Evolutionary conservation across 768 basidiomycete species (phyloP).

Genomic region (Cystobasidium ongulense): DNA sequence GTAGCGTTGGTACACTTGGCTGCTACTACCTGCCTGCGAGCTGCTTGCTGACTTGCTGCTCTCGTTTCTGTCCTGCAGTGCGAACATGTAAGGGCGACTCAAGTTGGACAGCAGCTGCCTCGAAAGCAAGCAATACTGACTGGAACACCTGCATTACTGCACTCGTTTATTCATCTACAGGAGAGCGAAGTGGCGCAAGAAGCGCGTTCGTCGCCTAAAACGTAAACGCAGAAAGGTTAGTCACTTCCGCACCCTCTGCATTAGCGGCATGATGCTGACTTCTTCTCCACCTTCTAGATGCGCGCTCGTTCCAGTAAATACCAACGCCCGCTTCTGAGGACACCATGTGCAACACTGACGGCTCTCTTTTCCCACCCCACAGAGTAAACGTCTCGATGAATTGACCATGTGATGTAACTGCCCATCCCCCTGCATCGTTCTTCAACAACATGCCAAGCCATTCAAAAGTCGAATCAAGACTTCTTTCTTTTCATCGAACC

Average conservation of each 20-base stretch:
- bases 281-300: constrained; percentile 1
- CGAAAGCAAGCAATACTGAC: background rate
- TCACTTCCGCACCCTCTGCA: background rate
- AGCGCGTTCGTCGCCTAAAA: constrained; percentile 28
- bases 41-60: background rate
- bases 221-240: constrained; percentile 31
- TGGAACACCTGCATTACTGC: background rate
- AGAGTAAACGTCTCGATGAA: constrained; percentile 21
- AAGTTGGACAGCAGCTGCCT: no score
- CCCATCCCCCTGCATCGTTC: background rate
- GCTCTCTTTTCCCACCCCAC: background rate
- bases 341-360: background rate
- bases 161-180: background rate
- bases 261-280: background rate
- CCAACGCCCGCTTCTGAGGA: background rate
- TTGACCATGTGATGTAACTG: background rate
- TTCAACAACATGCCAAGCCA: background rate
- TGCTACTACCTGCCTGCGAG: background rate
- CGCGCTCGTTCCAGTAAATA: constrained; percentile 30
- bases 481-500: background rate
- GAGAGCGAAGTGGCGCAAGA: constrained; percentile 30
- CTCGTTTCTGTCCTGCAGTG: background rate
- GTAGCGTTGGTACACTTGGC: background rate
- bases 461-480: background rate
- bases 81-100: background rate